Percentiles rank a stretch among this genome's conserved stretches.
phyloP scores from a whole-genome alignment of 345 rosid species.

The Moricandia arvensis region DNA sequence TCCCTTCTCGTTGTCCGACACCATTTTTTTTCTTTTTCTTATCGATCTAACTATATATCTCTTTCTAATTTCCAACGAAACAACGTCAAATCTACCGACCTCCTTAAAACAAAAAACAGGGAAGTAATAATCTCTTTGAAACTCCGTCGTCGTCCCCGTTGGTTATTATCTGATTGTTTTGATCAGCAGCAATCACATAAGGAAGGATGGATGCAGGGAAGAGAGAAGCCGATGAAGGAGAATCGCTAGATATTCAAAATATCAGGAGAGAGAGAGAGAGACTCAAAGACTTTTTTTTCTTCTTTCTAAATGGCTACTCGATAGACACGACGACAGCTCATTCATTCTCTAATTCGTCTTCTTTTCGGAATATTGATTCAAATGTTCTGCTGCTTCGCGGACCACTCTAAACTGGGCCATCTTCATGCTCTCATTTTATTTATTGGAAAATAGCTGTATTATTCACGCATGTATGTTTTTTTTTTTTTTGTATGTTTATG shows the following conservation, averaged over 20 bases:
- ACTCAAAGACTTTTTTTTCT: neutral
- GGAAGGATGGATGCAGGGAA: neutral
- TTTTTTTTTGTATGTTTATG: no score
- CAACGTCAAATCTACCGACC: neutral
- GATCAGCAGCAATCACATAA: no score
- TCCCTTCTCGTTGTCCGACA: slow-evolving; percentile 74
- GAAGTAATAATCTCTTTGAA: neutral
- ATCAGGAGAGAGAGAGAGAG: no score
- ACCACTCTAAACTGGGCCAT: neutral
- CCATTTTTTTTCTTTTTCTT: neutral
- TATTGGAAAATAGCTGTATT: neutral
- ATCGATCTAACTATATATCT: neutral
- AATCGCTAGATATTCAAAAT: slow-evolving; percentile 14
- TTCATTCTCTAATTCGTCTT: neutral
- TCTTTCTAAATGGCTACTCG: neutral
- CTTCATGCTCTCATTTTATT: neutral
- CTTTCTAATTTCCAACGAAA: neutral
- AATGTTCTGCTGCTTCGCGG: neutral
- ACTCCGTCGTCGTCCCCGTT: neutral
- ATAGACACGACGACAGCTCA: slow-evolving; percentile 16
- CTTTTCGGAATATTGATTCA: no score
- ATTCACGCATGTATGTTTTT: no score
- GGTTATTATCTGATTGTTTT: neutral
- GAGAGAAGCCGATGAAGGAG: neutral
- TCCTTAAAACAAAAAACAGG: no score